Evolutionary conservation across 129 eudicot genomes (phyloP).

Genomic region (Kitagawia praeruptora): DNA sequence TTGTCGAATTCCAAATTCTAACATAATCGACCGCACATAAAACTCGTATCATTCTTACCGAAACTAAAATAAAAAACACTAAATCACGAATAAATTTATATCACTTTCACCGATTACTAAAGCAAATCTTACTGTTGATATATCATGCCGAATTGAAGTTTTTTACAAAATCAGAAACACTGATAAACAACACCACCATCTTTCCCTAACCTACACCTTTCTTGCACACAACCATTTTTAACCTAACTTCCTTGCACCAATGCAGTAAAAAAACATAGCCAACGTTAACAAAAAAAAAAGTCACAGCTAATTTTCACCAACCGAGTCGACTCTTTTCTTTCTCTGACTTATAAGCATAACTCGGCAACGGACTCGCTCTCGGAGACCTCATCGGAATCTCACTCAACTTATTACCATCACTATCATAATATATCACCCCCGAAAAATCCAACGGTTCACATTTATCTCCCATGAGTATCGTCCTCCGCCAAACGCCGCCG

Average conservation of each 20-base stretch:
- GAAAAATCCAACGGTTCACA: slow-evolving; percentile 40
- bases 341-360: slow-evolving; percentile 13
- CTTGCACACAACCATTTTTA: not conserved
- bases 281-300: not conserved
- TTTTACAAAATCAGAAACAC: not conserved
- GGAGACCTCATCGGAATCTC: slow-evolving; percentile 30
- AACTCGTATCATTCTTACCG: too few species aligned
- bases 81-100: too few species aligned
- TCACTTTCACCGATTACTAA: too few species aligned
- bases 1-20: too few species aligned
- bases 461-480: slow-evolving; percentile 36
- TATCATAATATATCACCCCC: slow-evolving; percentile 39
- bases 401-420: slow-evolving; percentile 20
- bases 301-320: not conserved
- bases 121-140: not conserved
- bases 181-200: not conserved
- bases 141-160: not conserved
- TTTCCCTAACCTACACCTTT: slow-evolving; percentile 8
- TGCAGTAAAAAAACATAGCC: not conserved
- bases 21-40: too few species aligned
- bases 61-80: too few species aligned
- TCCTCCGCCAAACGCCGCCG: slow-evolving; percentile 27
- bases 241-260: not conserved
- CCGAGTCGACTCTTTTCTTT: not conserved
- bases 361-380: slow-evolving; percentile 30